phyloP scores from a whole-genome alignment of 306 rosid genomes.

The Pueraria montana region DNA sequence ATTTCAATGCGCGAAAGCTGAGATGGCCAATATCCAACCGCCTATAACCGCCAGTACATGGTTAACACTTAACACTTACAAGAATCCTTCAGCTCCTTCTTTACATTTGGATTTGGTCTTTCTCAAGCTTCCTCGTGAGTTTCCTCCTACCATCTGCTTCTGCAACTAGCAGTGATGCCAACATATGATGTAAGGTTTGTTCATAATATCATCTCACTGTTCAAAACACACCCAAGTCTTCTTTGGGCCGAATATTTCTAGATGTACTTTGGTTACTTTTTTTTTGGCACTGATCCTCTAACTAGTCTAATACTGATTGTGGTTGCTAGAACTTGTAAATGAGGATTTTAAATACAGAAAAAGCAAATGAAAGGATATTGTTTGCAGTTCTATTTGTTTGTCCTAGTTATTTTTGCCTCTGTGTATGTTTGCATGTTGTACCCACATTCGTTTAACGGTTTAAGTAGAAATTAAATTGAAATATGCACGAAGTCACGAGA shows the following conservation, averaged over 20 bases:
- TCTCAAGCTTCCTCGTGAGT: constrained; percentile 87
- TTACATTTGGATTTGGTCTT: constrained; percentile 93
- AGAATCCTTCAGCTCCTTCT: constrained; percentile 72
- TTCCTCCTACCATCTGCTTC: constrained; percentile 62
- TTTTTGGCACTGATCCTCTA: not conserved
- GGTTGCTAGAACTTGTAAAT: not conserved
- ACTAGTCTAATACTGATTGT: too few relatives aligned
- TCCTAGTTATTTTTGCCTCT: too few relatives aligned
- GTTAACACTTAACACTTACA: too few relatives aligned
- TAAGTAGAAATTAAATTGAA: too few relatives aligned
- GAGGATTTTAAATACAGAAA: not conserved
- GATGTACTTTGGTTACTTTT: not conserved
- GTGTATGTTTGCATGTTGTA: constrained; percentile 47
- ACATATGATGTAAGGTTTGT: constrained; percentile 15
- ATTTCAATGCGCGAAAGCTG: constrained; percentile 82
- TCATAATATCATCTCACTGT: constrained; percentile 16
- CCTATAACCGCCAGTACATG: constrained; percentile 55
- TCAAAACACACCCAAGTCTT: constrained; percentile 15
- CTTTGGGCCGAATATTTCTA: constrained; percentile 21
- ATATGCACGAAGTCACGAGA: too few relatives aligned
- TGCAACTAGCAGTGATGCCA: constrained; percentile 46
- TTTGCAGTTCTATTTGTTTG: too few relatives aligned
- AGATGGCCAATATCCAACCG: constrained; percentile 75
- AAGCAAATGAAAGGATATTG: too few relatives aligned
- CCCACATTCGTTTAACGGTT: too few relatives aligned